These are phyloP conservation scores for Neophaeococcomyces aloes DNA, from an alignment of 2,329 filamentous ascomycete genomes.

Conservation along the genomic window DNA sequence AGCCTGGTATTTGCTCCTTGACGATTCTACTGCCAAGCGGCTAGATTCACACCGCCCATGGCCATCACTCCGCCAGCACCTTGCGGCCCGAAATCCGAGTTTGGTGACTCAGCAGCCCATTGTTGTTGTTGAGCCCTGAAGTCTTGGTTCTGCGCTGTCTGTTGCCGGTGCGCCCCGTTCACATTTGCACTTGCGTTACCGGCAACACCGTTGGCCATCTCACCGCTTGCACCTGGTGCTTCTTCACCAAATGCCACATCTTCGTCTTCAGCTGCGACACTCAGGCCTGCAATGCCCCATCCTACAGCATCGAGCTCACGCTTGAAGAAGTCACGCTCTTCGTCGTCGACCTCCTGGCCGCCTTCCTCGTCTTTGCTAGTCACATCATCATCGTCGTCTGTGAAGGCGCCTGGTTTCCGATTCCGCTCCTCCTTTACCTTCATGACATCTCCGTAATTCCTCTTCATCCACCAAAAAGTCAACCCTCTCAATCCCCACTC, in stretches of 20 bases:
- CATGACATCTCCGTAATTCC: conserved; percentile 71
- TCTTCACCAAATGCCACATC: conserved; percentile 22
- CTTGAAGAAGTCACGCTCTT: conserved; percentile 70
- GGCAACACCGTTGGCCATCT: conserved; percentile 5
- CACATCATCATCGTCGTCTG: conserved; percentile 27
- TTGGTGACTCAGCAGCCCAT: conserved; percentile 7
- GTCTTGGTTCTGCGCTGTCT: not conserved
- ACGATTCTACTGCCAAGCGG: conserved; percentile 6
- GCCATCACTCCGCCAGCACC: not conserved
- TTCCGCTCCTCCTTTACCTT: conserved; percentile 30
- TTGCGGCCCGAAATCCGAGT: conserved; percentile 5
- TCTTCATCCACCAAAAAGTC: conserved; percentile 90
- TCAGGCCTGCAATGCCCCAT: conserved; percentile 32
- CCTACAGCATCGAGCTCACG: conserved; percentile 65
- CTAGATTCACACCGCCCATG: not conserved
- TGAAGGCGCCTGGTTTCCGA: conserved; percentile 21
- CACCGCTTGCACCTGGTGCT: conserved; percentile 8
- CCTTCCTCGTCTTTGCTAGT: conserved; percentile 26
- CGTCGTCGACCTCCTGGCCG: conserved; percentile 48
- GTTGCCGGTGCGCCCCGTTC: conserved; percentile 1
- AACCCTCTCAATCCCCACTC: conserved; percentile 82
- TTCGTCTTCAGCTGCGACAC: conserved; percentile 11
- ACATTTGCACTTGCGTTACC: not conserved
- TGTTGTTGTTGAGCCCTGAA: conserved; percentile 1
- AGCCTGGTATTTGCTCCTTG: not conserved